phyloP scores from a whole-genome alignment of 192 early-diverging fungal genomes.

The Linnemannia schmuckeri region DNA sequence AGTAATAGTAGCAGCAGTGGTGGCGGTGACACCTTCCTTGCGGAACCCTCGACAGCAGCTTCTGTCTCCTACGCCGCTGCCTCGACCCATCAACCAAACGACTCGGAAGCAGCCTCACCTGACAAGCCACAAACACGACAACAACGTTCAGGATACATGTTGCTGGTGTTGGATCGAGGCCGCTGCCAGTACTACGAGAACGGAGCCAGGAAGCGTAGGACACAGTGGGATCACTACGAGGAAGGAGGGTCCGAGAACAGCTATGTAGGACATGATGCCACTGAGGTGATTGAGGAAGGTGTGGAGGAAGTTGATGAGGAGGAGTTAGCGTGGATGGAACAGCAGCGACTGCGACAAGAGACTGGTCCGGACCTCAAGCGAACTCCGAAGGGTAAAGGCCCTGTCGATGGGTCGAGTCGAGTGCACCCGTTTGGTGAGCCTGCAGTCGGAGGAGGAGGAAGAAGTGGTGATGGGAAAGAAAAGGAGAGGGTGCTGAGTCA shows the following conservation, averaged over 20 bases:
- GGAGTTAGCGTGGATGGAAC: background rate
- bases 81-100: background rate
- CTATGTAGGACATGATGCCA: background rate
- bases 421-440: background rate
- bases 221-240: slow-evolving; percentile 15
- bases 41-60: background rate
- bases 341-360: background rate
- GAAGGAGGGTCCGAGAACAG: background rate
- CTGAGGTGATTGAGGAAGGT: slow-evolving; percentile 9
- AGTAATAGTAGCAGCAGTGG: background rate
- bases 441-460: background rate
- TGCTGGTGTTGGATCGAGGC: slow-evolving; percentile 29
- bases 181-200: slow-evolving; percentile 39
- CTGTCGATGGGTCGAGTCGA: background rate
- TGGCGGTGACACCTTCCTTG: background rate
- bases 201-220: slow-evolving; percentile 25
- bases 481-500: background rate
- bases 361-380: background rate
- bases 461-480: background rate
- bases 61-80: background rate
- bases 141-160: slow-evolving; percentile 34
- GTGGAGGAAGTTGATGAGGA: slow-evolving; percentile 12
- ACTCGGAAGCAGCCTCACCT: background rate
- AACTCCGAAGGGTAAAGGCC: background rate
- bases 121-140: background rate